Percentiles rank a stretch among this genome's conserved stretches.
These are phyloP conservation scores for Clonostachys chloroleuca DNA, from an alignment of 2,329 filamentous ascomycete species.

Conservation along the genomic window DNA sequence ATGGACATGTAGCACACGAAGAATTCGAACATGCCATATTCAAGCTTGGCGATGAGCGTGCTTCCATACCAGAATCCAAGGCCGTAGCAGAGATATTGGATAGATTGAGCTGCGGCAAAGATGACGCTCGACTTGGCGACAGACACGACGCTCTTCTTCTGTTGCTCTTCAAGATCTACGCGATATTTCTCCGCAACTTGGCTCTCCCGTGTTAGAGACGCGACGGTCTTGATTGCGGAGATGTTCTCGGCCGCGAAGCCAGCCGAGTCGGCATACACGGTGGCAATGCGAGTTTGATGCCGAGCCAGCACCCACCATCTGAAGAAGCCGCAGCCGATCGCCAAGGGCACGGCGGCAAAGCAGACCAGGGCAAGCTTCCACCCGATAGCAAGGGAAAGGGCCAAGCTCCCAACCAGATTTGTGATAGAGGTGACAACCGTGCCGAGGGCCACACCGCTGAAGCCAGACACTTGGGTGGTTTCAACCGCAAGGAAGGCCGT, in stretches of 20 bases:
- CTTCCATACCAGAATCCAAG: slow-evolving; percentile 93
- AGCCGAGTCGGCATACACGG: slow-evolving; percentile 68
- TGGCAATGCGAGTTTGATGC: slow-evolving; percentile 51
- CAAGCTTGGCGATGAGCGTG: slow-evolving; percentile 59
- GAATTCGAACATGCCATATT: slow-evolving; percentile 47
- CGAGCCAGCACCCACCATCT: slow-evolving; percentile 32
- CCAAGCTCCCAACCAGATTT: slow-evolving; percentile 61
- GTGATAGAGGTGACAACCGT: slow-evolving; percentile 37
- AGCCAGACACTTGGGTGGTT: slow-evolving; percentile 29
- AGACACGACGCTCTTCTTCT: slow-evolving; percentile 43
- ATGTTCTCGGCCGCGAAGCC: slow-evolving; percentile 91
- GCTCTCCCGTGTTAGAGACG: slow-evolving; percentile 79
- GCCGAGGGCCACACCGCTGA: slow-evolving; percentile 34
- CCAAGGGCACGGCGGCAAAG: slow-evolving; percentile 70
- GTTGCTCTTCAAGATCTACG: slow-evolving; percentile 25
- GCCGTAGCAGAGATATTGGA: slow-evolving; percentile 79
- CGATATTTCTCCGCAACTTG: slow-evolving; percentile 76
- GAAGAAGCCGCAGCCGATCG: slow-evolving; percentile 65
- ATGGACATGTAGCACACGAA: slow-evolving; percentile 47
- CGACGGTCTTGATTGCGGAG: slow-evolving; percentile 89
- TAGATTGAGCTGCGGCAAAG: slow-evolving; percentile 51
- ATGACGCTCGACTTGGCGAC: slow-evolving; percentile 51
- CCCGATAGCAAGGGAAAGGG: slow-evolving; percentile 67
- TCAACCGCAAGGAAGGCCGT: slow-evolving; percentile 26
- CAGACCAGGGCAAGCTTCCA: slow-evolving; percentile 85